phyloP scores from a whole-genome alignment of 306 rosid genomes.

The Cotoneaster glaucophyllus region DNA sequence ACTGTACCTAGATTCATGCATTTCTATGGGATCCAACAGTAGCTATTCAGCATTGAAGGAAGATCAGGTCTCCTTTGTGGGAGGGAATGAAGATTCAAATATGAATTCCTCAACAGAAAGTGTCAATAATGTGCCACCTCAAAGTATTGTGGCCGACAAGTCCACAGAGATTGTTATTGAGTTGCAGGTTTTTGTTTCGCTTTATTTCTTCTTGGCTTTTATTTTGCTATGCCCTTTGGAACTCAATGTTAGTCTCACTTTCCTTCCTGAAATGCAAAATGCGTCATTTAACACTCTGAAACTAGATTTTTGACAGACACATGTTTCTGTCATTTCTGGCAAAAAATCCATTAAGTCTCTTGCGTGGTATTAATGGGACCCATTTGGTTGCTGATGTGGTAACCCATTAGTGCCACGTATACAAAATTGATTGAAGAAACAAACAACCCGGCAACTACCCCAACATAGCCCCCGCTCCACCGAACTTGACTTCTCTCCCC shows the following conservation, averaged over 20 bases:
- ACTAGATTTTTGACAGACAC: not conserved
- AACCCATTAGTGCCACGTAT: no score
- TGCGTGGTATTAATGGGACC: no score
- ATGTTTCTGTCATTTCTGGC: not conserved
- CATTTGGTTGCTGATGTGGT: no score
- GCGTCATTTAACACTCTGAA: no score
- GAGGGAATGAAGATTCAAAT: slow-evolving; percentile 32
- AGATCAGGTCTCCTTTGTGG: slow-evolving; percentile 63
- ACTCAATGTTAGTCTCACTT: not conserved
- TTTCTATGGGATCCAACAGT: slow-evolving; percentile 80
- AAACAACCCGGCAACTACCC: not conserved
- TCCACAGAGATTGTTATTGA: slow-evolving; percentile 61
- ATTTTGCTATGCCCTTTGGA: not conserved
- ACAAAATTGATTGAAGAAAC: not conserved
- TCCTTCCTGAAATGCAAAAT: not conserved
- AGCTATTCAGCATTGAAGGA: slow-evolving; percentile 67
- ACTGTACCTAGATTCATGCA: slow-evolving; percentile 71
- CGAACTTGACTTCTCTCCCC: no score
- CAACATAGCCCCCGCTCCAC: no score
- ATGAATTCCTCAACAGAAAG: slow-evolving; percentile 27
- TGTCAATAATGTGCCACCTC: slow-evolving; percentile 31
- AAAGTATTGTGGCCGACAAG: slow-evolving; percentile 28
- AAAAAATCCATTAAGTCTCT: not conserved
- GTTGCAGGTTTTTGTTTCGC: slow-evolving; percentile 19
- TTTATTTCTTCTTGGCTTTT: not conserved